A percentile compares a stretch with the other conserved stretches of the same genome.
Conservation (phyloP, 495 filamentous ascomycete species). For the Corynascus novoguineensis region DNA sequence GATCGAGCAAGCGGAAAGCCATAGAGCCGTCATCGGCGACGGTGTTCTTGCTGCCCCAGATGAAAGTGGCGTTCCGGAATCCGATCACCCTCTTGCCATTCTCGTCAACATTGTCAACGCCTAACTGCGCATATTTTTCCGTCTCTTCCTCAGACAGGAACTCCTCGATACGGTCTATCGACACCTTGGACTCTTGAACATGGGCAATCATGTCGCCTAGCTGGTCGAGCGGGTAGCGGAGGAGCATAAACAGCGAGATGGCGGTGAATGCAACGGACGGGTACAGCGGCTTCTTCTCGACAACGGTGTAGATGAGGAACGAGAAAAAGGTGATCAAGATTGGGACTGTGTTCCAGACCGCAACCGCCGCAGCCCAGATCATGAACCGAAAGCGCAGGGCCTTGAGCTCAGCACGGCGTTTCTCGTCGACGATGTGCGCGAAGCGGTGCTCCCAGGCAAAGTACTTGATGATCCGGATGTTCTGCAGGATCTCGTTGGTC, state of each 20-base stretch:
- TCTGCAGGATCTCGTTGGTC: slow-evolving; percentile 95
- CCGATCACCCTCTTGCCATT: slow-evolving; percentile 65
- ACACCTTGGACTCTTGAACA: slow-evolving; percentile 96
- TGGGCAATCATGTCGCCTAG: slow-evolving; percentile 98
- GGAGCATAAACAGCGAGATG: slow-evolving; percentile 91
- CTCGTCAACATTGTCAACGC: slow-evolving; percentile 54
- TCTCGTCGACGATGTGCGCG: slow-evolving; percentile 78
- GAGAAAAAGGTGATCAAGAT: slow-evolving; percentile 93
- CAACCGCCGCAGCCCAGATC: slow-evolving; percentile 84
- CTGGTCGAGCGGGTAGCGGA: slow-evolving; percentile 91
- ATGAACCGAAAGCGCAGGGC: slow-evolving; percentile 78
- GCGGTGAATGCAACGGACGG: slow-evolving; percentile 96
- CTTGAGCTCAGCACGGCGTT: slow-evolving; percentile 70
- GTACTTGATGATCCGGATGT: slow-evolving; percentile 98
- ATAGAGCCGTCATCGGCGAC: slow-evolving; percentile 52
- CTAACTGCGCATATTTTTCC: slow-evolving; percentile 87
- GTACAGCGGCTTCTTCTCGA: slow-evolving; percentile 83
- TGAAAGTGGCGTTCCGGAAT: slow-evolving; percentile 75
- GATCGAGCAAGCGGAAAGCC: slow-evolving; percentile 76
- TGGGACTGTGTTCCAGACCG: slow-evolving; percentile 94
- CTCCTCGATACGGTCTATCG: slow-evolving; percentile 91
- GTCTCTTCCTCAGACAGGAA: slow-evolving; percentile 94
- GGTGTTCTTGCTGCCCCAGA: slow-evolving; percentile 75
- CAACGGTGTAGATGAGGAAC: slow-evolving; percentile 85
- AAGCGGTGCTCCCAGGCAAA: slow-evolving; percentile 98